A percentile compares a stretch with the other conserved stretches of the same genome.
Evolutionary conservation across 257 asterid genomes (phyloP).

Genomic region (Hygrophila difformis): DNA sequence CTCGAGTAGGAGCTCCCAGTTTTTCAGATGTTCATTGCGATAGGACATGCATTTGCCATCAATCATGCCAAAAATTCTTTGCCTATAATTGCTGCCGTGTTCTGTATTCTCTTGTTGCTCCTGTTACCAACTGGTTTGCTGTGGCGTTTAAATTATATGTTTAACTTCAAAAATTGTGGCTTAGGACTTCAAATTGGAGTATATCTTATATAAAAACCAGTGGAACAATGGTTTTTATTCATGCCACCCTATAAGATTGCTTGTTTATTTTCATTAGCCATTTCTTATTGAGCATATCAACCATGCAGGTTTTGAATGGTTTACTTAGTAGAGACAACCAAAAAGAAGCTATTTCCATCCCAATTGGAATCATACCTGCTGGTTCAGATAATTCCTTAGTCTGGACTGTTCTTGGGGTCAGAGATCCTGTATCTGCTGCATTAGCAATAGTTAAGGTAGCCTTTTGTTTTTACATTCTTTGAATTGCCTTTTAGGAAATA

Average conservation of each 20-base stretch:
- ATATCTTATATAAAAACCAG: too few relatives aligned
- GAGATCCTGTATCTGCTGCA: slow-evolving; percentile 97
- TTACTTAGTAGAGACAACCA: slow-evolving; percentile 89
- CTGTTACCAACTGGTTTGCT: too few relatives aligned
- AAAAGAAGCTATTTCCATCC: slow-evolving; percentile 90
- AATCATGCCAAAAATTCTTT: neutral
- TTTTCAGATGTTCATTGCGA: slow-evolving; percentile 1
- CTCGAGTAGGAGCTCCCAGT: slow-evolving; percentile 10
- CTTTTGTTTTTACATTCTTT: neutral
- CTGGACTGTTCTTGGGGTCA: slow-evolving; percentile 97
- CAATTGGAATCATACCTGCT: slow-evolving; percentile 97
- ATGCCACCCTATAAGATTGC: neutral
- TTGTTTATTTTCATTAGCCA: neutral
- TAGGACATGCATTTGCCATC: slow-evolving; percentile 1
- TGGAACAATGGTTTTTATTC: too few relatives aligned
- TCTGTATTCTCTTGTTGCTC: neutral
- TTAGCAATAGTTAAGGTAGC: slow-evolving; percentile 84
- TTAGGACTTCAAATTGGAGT: too few relatives aligned
- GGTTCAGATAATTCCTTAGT: slow-evolving; percentile 98
- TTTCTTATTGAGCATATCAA: too few relatives aligned
- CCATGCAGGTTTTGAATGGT: slow-evolving; percentile 86
- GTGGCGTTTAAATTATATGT: too few relatives aligned
- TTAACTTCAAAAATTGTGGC: too few relatives aligned
- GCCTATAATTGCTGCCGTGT: neutral
- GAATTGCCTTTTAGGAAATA: neutral